Percentiles rank a stretch among this genome's conserved stretches.
Evolutionary conservation across 441 rosid species (phyloP).

Genomic region (Biscutella laevigata): DNA sequence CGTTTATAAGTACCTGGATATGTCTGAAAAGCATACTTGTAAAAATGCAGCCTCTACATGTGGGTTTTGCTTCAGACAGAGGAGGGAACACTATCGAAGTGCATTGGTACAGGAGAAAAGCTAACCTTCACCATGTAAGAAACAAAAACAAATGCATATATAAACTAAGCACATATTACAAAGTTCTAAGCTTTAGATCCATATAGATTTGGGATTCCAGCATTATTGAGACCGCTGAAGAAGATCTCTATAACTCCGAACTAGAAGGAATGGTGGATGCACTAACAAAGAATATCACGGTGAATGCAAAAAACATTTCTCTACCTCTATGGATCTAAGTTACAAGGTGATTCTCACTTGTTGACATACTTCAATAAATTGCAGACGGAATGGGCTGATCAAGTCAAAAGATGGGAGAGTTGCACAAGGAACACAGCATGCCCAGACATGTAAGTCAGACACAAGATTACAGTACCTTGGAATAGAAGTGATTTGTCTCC

Average conservation of each 20-base stretch:
- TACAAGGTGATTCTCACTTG: not conserved
- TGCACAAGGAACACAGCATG: conserved; percentile 51
- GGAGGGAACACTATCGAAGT: conserved; percentile 84
- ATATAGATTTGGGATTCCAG: conserved; percentile 65
- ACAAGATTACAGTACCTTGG: conserved; percentile 1
- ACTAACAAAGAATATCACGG: conserved; percentile 59
- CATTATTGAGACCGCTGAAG: conserved; percentile 65
- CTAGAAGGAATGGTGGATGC: conserved; percentile 51
- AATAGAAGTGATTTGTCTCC: not conserved
- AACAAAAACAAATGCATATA: not conserved
- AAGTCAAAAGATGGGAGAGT: conserved; percentile 52
- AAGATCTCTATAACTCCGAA: conserved; percentile 38
- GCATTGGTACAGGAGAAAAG: conserved; percentile 72
- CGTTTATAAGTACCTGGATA: not conserved
- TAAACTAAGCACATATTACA: not conserved
- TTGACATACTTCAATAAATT: conserved; percentile 1
- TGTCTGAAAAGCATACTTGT: not conserved
- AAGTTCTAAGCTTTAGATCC: not conserved
- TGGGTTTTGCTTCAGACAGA: conserved; percentile 56
- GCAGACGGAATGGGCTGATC: conserved; percentile 61
- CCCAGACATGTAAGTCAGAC: conserved; percentile 48
- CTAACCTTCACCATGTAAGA: conserved; percentile 77
- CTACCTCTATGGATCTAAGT: not conserved
- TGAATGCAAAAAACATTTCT: conserved; percentile 6
- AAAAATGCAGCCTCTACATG: conserved; percentile 64